Evolutionary conservation across 1,139 yeast species (phyloP).

Genomic region (Arxiozyma heterogenica): DNA sequence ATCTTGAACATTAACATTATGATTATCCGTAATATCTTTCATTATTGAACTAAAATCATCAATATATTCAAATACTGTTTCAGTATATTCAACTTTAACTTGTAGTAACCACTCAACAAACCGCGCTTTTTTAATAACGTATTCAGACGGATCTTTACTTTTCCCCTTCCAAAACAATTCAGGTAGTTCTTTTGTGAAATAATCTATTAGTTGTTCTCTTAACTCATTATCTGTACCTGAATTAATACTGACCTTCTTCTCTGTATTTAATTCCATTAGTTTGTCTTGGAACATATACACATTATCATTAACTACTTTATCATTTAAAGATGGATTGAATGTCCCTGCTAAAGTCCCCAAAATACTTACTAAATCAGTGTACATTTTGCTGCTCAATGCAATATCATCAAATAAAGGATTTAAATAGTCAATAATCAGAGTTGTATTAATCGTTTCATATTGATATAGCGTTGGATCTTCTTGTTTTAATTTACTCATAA

Average conservation of each 20-base stretch:
- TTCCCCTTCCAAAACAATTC: slow-evolving; percentile 23
- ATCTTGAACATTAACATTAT: slow-evolving; percentile 87
- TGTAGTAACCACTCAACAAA: slow-evolving; percentile 21
- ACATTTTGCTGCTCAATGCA: slow-evolving; percentile 15
- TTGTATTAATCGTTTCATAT: slow-evolving; percentile 20
- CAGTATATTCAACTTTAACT: slow-evolving; percentile 19
- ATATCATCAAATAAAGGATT: slow-evolving; percentile 18
- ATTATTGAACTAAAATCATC: slow-evolving; percentile 15
- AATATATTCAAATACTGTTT: slow-evolving; percentile 14
- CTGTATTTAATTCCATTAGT: slow-evolving; percentile 4
- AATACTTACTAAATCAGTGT: slow-evolving; percentile 22
- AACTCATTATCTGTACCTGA: slow-evolving; percentile 20
- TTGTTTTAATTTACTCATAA: slow-evolving; percentile 13
- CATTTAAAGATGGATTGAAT: slow-evolving; percentile 31
- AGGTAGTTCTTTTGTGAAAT: slow-evolving; percentile 24
- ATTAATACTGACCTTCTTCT: slow-evolving; percentile 15
- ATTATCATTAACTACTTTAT: slow-evolving; percentile 30
- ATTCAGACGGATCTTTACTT: slow-evolving; percentile 17
- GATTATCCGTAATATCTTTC: slow-evolving; percentile 36
- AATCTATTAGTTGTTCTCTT: slow-evolving; percentile 20
- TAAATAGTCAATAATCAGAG: slow-evolving; percentile 13
- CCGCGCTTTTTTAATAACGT: slow-evolving; percentile 22
- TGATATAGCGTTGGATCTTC: slow-evolving; percentile 20
- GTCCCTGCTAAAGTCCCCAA: slow-evolving; percentile 25
- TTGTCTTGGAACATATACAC: slow-evolving; percentile 13